Percentiles rank a stretch among this genome's conserved stretches.
phyloP scores from a whole-genome alignment of 2,329 filamentous ascomycete species.

The Paracoccidioides brasiliensis region DNA sequence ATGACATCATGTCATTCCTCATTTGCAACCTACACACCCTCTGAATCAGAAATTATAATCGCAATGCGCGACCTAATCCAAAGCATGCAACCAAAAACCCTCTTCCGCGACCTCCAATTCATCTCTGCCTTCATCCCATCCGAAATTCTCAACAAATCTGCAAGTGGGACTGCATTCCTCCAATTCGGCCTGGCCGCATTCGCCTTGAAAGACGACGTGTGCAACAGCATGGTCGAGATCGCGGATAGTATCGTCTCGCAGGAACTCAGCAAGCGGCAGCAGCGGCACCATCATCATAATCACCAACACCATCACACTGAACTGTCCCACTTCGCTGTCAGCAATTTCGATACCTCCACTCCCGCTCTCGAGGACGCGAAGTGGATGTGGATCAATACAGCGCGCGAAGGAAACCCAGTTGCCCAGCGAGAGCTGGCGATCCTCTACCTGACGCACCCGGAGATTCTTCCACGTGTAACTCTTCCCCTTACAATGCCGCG shows the following conservation, averaged over 20 bases:
- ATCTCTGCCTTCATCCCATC: conserved; percentile 49
- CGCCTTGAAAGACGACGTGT: conserved; percentile 77
- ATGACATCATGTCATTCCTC: conserved; percentile 18
- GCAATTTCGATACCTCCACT: conserved; percentile 6
- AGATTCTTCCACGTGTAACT: conserved; percentile 65
- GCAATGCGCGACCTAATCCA: conserved; percentile 56
- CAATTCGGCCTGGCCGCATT: conserved; percentile 79
- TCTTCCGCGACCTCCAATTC: conserved; percentile 70
- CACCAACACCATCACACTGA: conserved; percentile 7
- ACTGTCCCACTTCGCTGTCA: neutral
- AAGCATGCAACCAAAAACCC: conserved; percentile 59
- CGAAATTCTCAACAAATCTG: conserved; percentile 44
- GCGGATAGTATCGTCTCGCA: conserved; percentile 56
- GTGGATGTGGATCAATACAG: conserved; percentile 82
- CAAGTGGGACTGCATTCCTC: conserved; percentile 68
- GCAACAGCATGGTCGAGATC: conserved; percentile 67
- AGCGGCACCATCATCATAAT: conserved; percentile 22
- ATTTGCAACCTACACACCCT: conserved; percentile 30
- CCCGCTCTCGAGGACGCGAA: conserved; percentile 56
- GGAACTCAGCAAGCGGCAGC: conserved; percentile 25
- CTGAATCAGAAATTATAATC: conserved; percentile 52
- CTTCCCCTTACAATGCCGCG: conserved; percentile 71
- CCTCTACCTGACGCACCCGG: conserved; percentile 83
- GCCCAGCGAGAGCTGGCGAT: conserved; percentile 88
- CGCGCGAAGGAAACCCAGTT: conserved; percentile 77